Evolutionary conservation across 495 filamentous ascomycete species (phyloP), one percentile per base, ranked within the genome.

Genomic region (Articulospora tetracladia): DNA sequence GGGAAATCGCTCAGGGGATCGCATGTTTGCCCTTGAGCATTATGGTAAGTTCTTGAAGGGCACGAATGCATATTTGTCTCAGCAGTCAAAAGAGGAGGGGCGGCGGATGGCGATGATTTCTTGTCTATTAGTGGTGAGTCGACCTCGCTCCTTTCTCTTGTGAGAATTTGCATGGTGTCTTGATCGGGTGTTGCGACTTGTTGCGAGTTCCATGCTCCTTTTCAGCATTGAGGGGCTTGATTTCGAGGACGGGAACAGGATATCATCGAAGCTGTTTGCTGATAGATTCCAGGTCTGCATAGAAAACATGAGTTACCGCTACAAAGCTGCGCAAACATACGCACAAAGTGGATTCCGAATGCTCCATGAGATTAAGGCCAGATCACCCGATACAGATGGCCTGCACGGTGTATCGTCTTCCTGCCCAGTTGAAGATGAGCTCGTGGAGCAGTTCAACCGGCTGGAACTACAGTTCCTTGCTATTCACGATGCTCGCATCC

Each of bases 11-110:
- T 44, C 39, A 17, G 17, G 3, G 39, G 39, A 44, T 7, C 8
- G 39, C 3, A 15, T n/a, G 15, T 60, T 60, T 28, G 53, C 57
- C 10, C 23, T 57, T 0, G 44, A 57, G 11, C 53, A 60, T 13
- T 60, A 65, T 28, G 54, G 41, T n/a, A 57, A 60, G 48, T 65
- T 65, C 34, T 26, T 57, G 3, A 25, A 44, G 34, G 60, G 60
- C 17, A 27, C 32, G 3, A 55, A 30, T n/a, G 30, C 3, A 4
- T 27, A 61, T 10, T 25, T 58, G 7, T 22, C 54, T 6, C 8
- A 25, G 20, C 1, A 41, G 11, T 7, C 13, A 1, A 41, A 53
- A 20, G 30, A 28, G 17, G 17, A 36, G 24, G 58, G 36, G 19
- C 52, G 41, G 44, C 27, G 53, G 30, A 57, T 49, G 23, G 58